Evolutionary conservation across 257 asterid genomes (phyloP).

Genomic region (Gentiana dahurica): DNA sequence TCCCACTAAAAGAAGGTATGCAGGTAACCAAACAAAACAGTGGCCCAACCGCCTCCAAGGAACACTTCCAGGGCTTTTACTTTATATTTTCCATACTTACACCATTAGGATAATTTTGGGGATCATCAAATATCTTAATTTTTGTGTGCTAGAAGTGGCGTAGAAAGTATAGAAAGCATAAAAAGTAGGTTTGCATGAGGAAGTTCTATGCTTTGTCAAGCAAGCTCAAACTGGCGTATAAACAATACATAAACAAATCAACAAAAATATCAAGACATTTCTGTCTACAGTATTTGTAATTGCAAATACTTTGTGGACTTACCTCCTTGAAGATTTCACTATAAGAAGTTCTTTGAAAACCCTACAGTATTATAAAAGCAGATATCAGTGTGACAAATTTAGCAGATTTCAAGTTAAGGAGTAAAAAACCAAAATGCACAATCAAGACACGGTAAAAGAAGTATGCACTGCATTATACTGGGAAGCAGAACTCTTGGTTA

Average conservation of each 20-base stretch:
- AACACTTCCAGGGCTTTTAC: too few relatives aligned
- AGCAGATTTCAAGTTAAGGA: background rate
- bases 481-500: background rate
- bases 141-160: background rate
- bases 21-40: too few relatives aligned
- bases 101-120: too few relatives aligned
- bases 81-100: too few relatives aligned
- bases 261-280: background rate
- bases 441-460: slow-evolving; percentile 2
- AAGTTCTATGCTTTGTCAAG: background rate
- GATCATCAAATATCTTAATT: too few relatives aligned
- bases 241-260: too few relatives aligned
- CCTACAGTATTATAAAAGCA: slow-evolving; percentile 31
- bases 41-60: too few relatives aligned
- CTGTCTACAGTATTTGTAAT: background rate
- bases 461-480: background rate
- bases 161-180: background rate
- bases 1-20: too few relatives aligned
- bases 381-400: slow-evolving; percentile 5
- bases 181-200: background rate
- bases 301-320: slow-evolving; percentile 9
- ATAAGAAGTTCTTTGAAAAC: slow-evolving; percentile 51
- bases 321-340: slow-evolving; percentile 87
- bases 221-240: too few relatives aligned
- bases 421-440: background rate